Evolutionary conservation across 441 rosid genomes (phyloP), one percentile per base, ranked within the genome.

Genomic region (Jatropha multifida): DNA sequence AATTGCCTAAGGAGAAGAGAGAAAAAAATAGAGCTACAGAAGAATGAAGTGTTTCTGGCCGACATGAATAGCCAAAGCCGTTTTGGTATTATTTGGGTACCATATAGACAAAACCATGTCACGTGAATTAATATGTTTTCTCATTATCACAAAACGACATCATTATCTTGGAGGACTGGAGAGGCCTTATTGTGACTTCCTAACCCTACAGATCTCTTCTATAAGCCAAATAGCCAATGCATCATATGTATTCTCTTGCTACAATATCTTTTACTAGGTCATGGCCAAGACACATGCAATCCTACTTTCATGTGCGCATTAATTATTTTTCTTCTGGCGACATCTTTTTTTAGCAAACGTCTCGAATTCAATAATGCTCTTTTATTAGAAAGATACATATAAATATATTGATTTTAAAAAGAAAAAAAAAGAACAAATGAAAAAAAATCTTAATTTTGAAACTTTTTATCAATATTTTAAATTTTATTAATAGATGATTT

Each of bases 31-130:
- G 49, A 37, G 42, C 58, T 41, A 26, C 46, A 52, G 41, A 68
- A 20, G 42, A 68, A 49, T 68, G 71, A 68, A 48, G 56, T 49
- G 71, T 67, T 67, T 48, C 10, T 32, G 71, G 71, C 71, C 71
- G 71, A 68, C 71, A 68, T 68, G 23, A 68, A 68, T 14, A 49
- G 26, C 40, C 71, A 68, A 51, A 68, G 27, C 60, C 41, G 23
- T 20, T 38, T 41, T 17, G 27, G 68, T 17, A 65, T 40, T n/a
- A 40, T 65, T 41, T 65, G 27, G 32, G 23, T 18, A 6, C 68
- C 26, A 65, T 6, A 40, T 18, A 41, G 23, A 42, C 26, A 65
- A 38, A n/a, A 40, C 48, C 69, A 65, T 49, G n/a, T 65, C 69
- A 42, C 52, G 69, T 44, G 52, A n/a, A n/a, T 20, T 44, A 44